phyloP scores from a whole-genome alignment of 106 monocot genomes.

The Dendrobium nobile region DNA sequence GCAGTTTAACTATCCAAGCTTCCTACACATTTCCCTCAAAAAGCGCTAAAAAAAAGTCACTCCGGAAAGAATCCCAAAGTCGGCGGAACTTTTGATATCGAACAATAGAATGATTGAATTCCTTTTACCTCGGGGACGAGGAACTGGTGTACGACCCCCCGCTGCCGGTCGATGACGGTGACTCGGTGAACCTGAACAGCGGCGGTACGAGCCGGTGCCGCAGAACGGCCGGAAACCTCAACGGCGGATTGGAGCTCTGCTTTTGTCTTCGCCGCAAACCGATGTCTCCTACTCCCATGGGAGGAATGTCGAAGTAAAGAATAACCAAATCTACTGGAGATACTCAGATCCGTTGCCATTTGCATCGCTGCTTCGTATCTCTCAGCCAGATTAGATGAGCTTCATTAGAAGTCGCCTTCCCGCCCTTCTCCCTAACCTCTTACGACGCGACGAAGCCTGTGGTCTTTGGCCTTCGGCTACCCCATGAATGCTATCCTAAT shows the following conservation, averaged over 20 bases:
- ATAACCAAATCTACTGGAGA: neutral
- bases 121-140: constrained; percentile 67
- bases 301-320: neutral
- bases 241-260: neutral
- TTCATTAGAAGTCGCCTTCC: no score
- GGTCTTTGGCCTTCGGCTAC: no score
- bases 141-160: constrained; percentile 80
- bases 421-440: no score
- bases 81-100: neutral
- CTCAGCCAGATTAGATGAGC: no score
- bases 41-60: no score
- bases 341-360: neutral
- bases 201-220: neutral
- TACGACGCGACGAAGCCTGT: no score
- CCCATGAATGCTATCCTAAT: no score
- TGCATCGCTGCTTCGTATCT: neutral
- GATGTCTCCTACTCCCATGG: neutral
- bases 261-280: neutral
- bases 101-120: neutral
- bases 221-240: neutral
- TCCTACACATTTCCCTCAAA: neutral
- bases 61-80: neutral
- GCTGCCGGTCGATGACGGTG: constrained; percentile 83
- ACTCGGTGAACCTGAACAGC: constrained; percentile 43
- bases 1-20: neutral